A percentile compares a stretch with the other conserved stretches of the same genome.
phyloP scores from a whole-genome alignment of 1,284 basidiomycete species.

The Dichomitus squalens region DNA sequence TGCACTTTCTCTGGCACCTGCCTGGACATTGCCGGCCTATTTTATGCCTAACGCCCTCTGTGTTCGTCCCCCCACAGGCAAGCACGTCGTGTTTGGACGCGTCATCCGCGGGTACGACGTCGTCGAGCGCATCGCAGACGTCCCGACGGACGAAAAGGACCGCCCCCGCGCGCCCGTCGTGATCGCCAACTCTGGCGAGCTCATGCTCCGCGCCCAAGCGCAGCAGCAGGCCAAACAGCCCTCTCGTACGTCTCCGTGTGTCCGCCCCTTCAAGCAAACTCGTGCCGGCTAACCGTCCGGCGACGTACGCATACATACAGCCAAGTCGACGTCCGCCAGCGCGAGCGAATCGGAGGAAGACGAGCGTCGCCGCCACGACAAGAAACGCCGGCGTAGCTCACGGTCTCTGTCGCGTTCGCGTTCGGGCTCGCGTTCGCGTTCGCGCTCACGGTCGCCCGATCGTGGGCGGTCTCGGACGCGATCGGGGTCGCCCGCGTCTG shows the following conservation, averaged over 20 bases:
- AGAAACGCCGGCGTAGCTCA: constrained; percentile 32
- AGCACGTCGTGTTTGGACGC: constrained; percentile 79
- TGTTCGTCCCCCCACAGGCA: constrained; percentile 43
- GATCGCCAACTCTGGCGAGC: constrained; percentile 84
- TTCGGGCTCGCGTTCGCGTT: constrained; percentile 22
- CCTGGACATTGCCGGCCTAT: background rate
- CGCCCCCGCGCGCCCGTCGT: constrained; percentile 71
- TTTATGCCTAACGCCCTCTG: background rate
- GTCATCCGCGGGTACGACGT: constrained; percentile 67
- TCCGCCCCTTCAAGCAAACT: background rate
- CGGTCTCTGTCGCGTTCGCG: background rate
- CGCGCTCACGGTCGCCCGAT: constrained; percentile 4
- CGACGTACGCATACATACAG: background rate
- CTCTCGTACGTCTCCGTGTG: constrained; percentile 2
- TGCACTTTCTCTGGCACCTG: constrained; percentile 5
- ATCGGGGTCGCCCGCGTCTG: constrained; percentile 20
- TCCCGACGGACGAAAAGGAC: constrained; percentile 69
- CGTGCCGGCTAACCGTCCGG: background rate
- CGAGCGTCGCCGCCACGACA: constrained; percentile 30
- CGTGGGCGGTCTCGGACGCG: constrained; percentile 14
- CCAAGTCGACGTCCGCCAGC: constrained; percentile 19
- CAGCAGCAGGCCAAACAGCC: constrained; percentile 15
- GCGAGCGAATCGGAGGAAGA: constrained; percentile 23
- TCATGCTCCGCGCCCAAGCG: constrained; percentile 63
- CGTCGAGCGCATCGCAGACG: constrained; percentile 52